These are phyloP conservation scores for Salix viminalis DNA, from an alignment of 345 rosid species.

Conservation along the genomic window DNA sequence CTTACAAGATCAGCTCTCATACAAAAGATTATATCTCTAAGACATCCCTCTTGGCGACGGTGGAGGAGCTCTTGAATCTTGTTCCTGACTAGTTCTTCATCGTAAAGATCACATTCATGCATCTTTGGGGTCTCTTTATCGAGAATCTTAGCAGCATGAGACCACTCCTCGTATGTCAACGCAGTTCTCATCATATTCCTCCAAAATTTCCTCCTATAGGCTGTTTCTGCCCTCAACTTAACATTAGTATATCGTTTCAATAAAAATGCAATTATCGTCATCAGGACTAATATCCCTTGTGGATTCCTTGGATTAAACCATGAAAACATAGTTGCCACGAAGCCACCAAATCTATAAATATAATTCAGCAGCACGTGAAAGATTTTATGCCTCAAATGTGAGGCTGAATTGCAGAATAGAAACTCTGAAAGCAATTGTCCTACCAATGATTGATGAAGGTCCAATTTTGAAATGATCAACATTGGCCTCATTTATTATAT, in stretches of 20 bases:
- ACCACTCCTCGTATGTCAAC: constrained; percentile 93
- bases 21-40: constrained; percentile 85
- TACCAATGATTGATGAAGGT: constrained; percentile 75
- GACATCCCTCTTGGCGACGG: constrained; percentile 82
- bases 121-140: constrained; percentile 77
- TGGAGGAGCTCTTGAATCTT: constrained; percentile 78
- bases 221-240: constrained; percentile 86
- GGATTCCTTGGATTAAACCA: constrained; percentile 98
- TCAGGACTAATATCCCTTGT: constrained; percentile 88
- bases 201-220: constrained; percentile 94
- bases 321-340: constrained; percentile 45
- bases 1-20: constrained; percentile 97
- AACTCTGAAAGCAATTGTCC: constrained; percentile 80
- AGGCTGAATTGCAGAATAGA: constrained; percentile 70
- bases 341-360: constrained; percentile 38
- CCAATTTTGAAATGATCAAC: constrained; percentile 82
- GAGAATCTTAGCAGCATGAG: constrained; percentile 96
- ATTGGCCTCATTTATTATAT: constrained; percentile 83
- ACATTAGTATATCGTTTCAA: constrained; percentile 82
- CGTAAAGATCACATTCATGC: constrained; percentile 75
- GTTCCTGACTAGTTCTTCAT: constrained; percentile 80
- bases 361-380: constrained; percentile 38
- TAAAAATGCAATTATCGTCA: constrained; percentile 75
- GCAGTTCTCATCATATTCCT: constrained; percentile 93
- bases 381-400: constrained; percentile 55